Evolutionary conservation across 106 monocot species (phyloP), one percentile per base, ranked within the genome.

Genomic region (Apostasia shenzhenica): DNA sequence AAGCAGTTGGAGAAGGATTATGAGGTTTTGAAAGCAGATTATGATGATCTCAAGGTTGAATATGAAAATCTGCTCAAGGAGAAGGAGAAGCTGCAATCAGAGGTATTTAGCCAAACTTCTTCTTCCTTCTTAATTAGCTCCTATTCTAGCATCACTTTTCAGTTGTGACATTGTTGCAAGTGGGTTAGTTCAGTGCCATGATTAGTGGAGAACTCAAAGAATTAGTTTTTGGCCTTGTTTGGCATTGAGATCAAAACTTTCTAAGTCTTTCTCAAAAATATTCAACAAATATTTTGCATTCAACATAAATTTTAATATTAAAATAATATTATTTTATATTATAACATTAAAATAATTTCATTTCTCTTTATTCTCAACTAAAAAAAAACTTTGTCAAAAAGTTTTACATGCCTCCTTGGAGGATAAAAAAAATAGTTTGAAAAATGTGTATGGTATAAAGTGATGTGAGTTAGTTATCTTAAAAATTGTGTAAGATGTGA

Each of bases 1-100:
- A 89, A 89, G 69, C 90, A 86, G 67, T 73, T 90, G 0, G 83
- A 90, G 78, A 85, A 79, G 81, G 90, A 90, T 5, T 90, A 76
- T 7, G 83, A 74, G 3, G 44, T 59, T 40, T 70, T 90, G 38
- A 90, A 74, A 55, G 55, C 14, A 14, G 76, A 73, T 59, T 86
- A 81, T 8, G 48, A 90, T 41, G 37, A 55, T 13, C 81, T 90
- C 45, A 81, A 76, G 70, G 53, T 48, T 43, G 82, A 90, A 45
- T 70, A 81, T 71, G 85, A 86, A 7, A 66, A 45, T 2, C 68
- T 86, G 14, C 6, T 73, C 54, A 69, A 71, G 41, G 90, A 90
- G 64, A 90, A 86, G 51, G 85, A 86, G 61, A 75, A 74, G 59
- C 76, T 90, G 10, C 67, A 81, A 70, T 43, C 80, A 26, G 85